Evolutionary conservation across 306 rosid species (phyloP).

Genomic region (Mimosa bimucronata): DNA sequence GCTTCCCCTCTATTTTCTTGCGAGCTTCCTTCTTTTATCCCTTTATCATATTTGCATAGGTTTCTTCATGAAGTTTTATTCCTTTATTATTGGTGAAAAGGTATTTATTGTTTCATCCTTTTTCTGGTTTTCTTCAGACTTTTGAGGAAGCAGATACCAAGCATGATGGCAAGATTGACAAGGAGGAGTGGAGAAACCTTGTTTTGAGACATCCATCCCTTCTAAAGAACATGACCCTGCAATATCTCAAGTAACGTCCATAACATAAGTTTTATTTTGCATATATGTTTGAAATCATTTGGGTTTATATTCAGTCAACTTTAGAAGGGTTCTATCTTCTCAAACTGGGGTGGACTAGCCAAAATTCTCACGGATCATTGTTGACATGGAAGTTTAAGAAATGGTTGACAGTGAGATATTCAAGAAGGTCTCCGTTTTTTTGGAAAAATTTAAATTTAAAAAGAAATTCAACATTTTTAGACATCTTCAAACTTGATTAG

Average conservation of each 20-base stretch:
- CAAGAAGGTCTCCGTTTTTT: background rate
- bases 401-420: background rate
- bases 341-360: background rate
- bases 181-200: conserved; percentile 98
- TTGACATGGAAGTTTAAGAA: conserved; percentile 1
- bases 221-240: conserved; percentile 95
- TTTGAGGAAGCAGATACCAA: conserved; percentile 99
- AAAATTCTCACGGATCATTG: background rate
- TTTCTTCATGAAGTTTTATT: background rate
- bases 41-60: background rate
- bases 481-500: background rate
- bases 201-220: conserved; percentile 95
- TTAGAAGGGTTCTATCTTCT: background rate
- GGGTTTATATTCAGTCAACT: background rate
- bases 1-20: conserved; percentile 30
- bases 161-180: conserved; percentile 96
- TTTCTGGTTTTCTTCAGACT: conserved; percentile 57
- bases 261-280: background rate
- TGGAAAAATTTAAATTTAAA: background rate
- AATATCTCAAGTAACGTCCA: conserved; percentile 82
- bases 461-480: background rate
- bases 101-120: conserved; percentile 2
- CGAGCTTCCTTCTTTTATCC: background rate
- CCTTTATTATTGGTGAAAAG: background rate
- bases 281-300: background rate